Evolutionary conservation across 129 eudicot species (phyloP).

Genomic region (Flaveria robusta): DNA sequence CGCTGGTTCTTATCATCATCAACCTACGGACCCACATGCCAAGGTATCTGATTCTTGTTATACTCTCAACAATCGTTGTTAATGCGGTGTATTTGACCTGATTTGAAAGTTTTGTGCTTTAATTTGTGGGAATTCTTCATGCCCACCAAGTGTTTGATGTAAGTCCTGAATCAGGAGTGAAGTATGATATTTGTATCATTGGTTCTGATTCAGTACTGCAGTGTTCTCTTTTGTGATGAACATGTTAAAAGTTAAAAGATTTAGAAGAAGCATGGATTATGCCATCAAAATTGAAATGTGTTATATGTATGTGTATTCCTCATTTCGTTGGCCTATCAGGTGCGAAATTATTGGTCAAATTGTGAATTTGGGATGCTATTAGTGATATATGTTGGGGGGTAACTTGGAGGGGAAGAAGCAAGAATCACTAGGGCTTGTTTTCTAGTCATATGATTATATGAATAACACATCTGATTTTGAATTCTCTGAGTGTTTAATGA

Average conservation of each 20-base stretch:
- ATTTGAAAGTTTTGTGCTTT: not conserved
- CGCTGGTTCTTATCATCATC: conserved; percentile 28
- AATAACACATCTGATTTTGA: not conserved
- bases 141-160: conserved; percentile 48
- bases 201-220: not conserved
- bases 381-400: not conserved
- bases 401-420: conserved; percentile 17
- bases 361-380: conserved; percentile 4
- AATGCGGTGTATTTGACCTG: not conserved
- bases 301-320: not conserved
- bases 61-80: not conserved
- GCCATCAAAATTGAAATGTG: not conserved
- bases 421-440: not conserved
- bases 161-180: conserved; percentile 43
- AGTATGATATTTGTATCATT: not conserved
- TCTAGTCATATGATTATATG: not conserved
- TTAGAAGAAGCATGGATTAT: not conserved
- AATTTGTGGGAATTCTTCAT: not conserved
- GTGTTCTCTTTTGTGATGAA: not conserved
- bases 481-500: not conserved
- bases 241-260: not conserved
- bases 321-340: not conserved
- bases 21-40: conserved; percentile 25
- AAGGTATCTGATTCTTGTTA: conserved; percentile 38
- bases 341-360: not conserved